Percentiles rank a stretch among this genome's conserved stretches.
Conservation (phyloP, 768 basidiomycete genomes). For the Boletus rubropictus region DNA sequence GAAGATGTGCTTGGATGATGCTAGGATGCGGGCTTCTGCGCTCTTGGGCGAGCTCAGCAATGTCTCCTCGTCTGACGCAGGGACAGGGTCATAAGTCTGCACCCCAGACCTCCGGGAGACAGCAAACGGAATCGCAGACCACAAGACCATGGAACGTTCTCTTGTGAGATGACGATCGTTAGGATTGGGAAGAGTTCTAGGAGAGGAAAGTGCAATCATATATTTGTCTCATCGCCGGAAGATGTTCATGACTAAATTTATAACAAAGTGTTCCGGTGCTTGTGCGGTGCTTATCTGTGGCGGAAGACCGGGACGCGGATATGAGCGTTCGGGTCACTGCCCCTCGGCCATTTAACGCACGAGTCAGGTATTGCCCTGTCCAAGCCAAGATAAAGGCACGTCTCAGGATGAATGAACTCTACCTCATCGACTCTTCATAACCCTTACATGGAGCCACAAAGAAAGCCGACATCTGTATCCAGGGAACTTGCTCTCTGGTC, state of each 20-base stretch:
- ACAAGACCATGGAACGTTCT: constrained; percentile 3
- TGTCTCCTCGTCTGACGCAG: constrained; percentile 16
- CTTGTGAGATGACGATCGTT: neutral
- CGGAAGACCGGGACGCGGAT: neutral
- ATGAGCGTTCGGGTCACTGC: constrained; percentile 1
- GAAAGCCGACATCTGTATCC: constrained; percentile 1
- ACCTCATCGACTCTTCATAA: neutral
- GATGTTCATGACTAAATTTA: neutral
- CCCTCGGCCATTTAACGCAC: neutral
- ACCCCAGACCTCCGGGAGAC: neutral
- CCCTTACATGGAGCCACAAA: constrained; percentile 11
- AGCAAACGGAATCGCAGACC: neutral
- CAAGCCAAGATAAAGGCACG: constrained; percentile 3
- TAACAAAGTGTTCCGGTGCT: neutral
- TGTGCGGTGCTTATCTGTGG: constrained; percentile 5
- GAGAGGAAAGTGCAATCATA: neutral
- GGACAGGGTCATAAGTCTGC: constrained; percentile 12
- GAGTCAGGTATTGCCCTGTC: neutral
- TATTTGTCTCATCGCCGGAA: constrained; percentile 1
- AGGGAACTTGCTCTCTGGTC: constrained; percentile 24
- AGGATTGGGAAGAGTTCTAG: neutral
- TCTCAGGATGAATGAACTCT: neutral
- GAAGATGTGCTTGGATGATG: neutral
- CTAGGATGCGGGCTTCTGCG: neutral
- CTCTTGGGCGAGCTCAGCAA: neutral